Evolutionary conservation across 108 stramenopile species (phyloP).

Genomic region (Aurantiochytrium sp.): DNA sequence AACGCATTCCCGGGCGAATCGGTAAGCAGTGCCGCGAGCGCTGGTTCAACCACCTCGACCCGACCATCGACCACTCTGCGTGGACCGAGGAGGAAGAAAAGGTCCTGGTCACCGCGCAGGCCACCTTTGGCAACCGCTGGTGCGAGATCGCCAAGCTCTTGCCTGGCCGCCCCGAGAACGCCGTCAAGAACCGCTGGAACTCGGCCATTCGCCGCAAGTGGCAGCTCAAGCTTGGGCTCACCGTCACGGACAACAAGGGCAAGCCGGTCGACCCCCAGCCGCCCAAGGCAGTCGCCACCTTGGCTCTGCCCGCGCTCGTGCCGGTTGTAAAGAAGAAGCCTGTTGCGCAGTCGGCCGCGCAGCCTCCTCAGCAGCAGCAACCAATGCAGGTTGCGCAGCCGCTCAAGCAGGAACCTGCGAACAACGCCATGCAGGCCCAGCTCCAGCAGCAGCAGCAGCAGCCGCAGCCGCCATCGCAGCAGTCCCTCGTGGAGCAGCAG

Average conservation of each 20-base stretch:
- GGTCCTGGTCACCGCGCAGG: conserved; percentile 55
- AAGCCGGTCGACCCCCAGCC: conserved; percentile 17
- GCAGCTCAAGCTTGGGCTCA: conserved; percentile 30
- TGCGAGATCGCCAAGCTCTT: conserved; percentile 65
- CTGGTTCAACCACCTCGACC: conserved; percentile 87
- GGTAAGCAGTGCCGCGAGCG: conserved; percentile 98
- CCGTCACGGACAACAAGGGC: conserved; percentile 17
- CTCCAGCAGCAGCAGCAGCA: not conserved
- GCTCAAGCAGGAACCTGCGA: not conserved
- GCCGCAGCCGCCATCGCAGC: not conserved
- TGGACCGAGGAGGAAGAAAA: conserved; percentile 84
- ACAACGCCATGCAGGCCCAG: not conserved
- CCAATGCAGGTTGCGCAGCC: not conserved
- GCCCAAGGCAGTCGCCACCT: not conserved
- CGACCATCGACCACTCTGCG: conserved; percentile 76
- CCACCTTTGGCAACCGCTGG: conserved; percentile 55
- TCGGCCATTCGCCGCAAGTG: conserved; percentile 50
- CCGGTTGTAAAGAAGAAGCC: not conserved
- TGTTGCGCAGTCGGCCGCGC: not conserved
- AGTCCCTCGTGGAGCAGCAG: not conserved
- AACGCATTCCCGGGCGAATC: conserved; percentile 80
- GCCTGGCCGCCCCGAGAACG: conserved; percentile 65
- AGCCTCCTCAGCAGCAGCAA: not conserved
- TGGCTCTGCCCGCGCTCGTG: not conserved
- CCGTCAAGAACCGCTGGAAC: conserved; percentile 67